phyloP scores from a whole-genome alignment of 495 filamentous ascomycete species.

The Neurospora cerealis region DNA sequence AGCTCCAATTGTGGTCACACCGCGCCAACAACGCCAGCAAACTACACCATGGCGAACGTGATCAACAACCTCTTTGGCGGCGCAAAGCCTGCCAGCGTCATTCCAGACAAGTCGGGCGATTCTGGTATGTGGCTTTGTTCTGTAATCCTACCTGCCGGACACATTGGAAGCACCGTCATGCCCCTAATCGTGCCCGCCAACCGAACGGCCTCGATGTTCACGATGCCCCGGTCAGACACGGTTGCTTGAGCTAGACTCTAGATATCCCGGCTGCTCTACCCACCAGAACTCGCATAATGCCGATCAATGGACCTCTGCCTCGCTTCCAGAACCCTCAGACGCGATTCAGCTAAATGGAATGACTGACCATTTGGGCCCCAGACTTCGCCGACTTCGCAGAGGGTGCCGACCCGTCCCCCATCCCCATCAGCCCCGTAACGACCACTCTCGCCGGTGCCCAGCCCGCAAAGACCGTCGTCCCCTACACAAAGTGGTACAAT shows the following conservation, averaged over 20 bases:
- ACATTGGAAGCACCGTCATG: background rate
- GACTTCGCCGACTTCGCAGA: constrained; percentile 74
- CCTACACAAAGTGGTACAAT: constrained; percentile 94
- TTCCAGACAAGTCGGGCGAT: constrained; percentile 35
- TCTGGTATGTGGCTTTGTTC: constrained; percentile 44
- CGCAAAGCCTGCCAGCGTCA: constrained; percentile 41
- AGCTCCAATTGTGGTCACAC: background rate
- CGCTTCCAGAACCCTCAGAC: background rate
- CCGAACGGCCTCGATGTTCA: background rate
- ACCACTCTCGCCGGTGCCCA: constrained; percentile 30
- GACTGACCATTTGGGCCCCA: constrained; percentile 21
- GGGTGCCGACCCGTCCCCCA: constrained; percentile 52
- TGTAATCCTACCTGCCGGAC: background rate
- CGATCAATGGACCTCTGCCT: background rate
- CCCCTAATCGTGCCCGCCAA: background rate
- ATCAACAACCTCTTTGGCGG: constrained; percentile 61
- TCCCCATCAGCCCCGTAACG: constrained; percentile 17
- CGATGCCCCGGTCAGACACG: background rate
- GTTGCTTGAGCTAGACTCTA: background rate
- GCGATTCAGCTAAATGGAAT: background rate
- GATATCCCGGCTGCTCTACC: background rate
- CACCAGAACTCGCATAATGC: background rate
- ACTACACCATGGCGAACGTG: constrained; percentile 52
- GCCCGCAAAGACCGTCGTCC: constrained; percentile 39
- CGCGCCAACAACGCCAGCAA: constrained; percentile 5